Percentiles rank a stretch among this genome's conserved stretches.
phyloP scores from a whole-genome alignment of 2,329 filamentous ascomycete species.

The Alternaria arborescens region DNA sequence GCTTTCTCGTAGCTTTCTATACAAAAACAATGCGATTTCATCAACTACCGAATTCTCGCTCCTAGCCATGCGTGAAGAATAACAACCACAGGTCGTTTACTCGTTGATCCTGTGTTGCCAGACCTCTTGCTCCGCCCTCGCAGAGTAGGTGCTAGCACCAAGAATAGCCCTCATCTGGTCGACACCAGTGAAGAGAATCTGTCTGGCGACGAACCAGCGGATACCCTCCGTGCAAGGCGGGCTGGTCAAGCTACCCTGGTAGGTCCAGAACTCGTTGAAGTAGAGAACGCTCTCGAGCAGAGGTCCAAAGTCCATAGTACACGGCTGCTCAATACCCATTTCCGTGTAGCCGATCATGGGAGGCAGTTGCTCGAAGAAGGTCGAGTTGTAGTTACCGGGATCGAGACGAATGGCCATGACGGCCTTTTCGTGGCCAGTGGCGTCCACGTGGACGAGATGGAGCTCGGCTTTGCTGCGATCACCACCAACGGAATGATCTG shows the following conservation, averaged over 20 bases:
- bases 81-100: constrained; percentile 12
- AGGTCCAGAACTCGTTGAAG: constrained; percentile 60
- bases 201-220: constrained; percentile 56
- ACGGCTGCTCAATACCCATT: constrained; percentile 28
- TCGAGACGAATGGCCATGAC: constrained; percentile 60
- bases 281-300: constrained; percentile 51
- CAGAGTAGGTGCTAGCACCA: constrained; percentile 56
- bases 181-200: constrained; percentile 55
- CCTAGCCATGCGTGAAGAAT: neutral
- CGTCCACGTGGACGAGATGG: constrained; percentile 60
- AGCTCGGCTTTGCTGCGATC: constrained; percentile 58
- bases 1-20: neutral
- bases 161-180: constrained; percentile 60
- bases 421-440: constrained; percentile 53
- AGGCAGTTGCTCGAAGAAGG: constrained; percentile 57
- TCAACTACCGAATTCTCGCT: neutral
- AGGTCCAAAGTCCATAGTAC: constrained; percentile 42
- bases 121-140: constrained; percentile 55
- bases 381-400: constrained; percentile 49
- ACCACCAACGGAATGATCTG: constrained; percentile 59
- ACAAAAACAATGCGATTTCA: neutral
- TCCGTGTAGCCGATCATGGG: constrained; percentile 53
- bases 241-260: constrained; percentile 58
- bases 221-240: constrained; percentile 60
- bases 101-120: constrained; percentile 59